Evolutionary conservation across 257 asterid genomes (phyloP).

Genomic region (Ajuga chamaepitys): DNA sequence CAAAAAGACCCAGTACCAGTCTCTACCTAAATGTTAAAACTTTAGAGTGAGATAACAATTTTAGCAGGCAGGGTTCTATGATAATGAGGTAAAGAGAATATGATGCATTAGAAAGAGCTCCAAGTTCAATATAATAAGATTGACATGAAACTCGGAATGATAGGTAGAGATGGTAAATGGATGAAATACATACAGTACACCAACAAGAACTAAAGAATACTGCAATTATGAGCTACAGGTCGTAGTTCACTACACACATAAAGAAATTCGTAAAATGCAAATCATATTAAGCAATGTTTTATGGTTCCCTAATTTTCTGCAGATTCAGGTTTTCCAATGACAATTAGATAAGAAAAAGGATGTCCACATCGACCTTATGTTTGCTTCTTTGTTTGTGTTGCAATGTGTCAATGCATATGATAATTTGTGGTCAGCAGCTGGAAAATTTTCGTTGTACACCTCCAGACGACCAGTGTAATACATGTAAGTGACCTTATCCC

Average conservation of each 20-base stretch:
- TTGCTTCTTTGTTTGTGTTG: constrained; percentile 52
- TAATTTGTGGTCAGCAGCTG: constrained; percentile 84
- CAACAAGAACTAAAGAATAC: not conserved
- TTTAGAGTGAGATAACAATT: not conserved
- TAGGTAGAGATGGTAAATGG: not conserved
- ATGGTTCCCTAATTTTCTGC: not conserved
- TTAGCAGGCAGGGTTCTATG: not conserved
- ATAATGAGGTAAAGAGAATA: not conserved
- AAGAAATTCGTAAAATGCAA: not conserved
- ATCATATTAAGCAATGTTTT: not conserved
- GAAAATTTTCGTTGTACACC: constrained; percentile 92
- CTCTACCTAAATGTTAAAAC: not conserved
- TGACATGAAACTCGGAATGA: not conserved
- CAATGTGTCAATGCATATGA: constrained; percentile 84
- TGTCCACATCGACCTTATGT: constrained; percentile 53
- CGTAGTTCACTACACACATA: not conserved
- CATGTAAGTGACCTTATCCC: constrained; percentile 98
- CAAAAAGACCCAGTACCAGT: not conserved
- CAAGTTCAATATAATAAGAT: not conserved
- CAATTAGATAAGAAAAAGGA: not conserved
- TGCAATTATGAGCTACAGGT: not conserved
- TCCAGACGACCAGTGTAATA: constrained; percentile 97
- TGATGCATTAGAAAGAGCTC: not conserved
- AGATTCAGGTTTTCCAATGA: constrained; percentile 10
- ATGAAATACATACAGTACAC: not conserved